Percentiles rank a stretch among this genome's conserved stretches.
Conservation (phyloP, 2,329 filamentous ascomycete species). For the Didymella keratinophila region DNA sequence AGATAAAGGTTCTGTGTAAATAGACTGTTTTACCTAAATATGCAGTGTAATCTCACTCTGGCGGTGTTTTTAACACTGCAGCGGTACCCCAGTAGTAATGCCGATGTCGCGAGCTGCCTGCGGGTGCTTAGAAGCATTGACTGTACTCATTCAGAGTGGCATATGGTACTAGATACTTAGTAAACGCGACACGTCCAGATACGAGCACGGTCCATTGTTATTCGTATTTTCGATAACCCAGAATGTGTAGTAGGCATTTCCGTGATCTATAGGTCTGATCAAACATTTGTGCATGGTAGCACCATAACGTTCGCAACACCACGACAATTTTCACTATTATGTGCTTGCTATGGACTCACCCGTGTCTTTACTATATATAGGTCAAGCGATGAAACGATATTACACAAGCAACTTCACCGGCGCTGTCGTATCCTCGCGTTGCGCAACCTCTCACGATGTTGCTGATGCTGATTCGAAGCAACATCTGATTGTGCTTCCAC, state of each 20-base stretch:
- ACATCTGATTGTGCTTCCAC: background rate
- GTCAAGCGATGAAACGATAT: conserved; percentile 1
- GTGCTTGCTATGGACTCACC: background rate
- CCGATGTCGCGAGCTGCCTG: conserved; percentile 2
- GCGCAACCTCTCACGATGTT: background rate
- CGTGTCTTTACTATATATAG: conserved; percentile 11
- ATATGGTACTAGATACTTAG: background rate
- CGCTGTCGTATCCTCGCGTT: conserved; percentile 1
- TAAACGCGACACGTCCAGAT: background rate
- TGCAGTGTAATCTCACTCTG: too few relatives aligned
- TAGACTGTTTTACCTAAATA: too few relatives aligned
- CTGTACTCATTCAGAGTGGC: background rate
- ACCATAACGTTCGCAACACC: conserved; percentile 14
- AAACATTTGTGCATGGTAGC: background rate
- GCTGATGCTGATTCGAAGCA: conserved; percentile 17
- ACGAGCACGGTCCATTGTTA: background rate
- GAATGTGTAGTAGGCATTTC: background rate
- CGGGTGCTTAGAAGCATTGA: too few relatives aligned
- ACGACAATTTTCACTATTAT: background rate
- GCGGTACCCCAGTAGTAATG: too few relatives aligned
- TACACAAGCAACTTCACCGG: conserved; percentile 18
- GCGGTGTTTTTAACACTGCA: too few relatives aligned
- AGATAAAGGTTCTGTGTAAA: too few relatives aligned
- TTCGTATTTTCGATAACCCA: background rate
- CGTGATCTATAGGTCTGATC: background rate